Percentiles rank a stretch among this genome's conserved stretches.
Conservation (phyloP, 148 eudicot genomes). For the Fagopyrum tataricum region DNA sequence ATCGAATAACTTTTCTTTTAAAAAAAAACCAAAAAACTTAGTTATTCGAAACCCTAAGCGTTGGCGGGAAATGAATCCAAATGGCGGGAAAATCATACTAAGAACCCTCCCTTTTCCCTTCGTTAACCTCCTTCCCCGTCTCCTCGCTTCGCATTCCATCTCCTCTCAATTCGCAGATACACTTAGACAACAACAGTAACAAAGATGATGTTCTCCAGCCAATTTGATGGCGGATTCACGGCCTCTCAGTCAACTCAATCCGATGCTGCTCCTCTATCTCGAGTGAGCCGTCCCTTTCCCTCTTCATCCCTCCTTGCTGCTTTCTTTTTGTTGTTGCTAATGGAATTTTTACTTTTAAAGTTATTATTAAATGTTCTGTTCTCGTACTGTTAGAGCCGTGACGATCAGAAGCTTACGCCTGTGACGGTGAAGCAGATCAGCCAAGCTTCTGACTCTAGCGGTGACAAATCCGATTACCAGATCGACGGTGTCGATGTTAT, state of each 20-base stretch:
- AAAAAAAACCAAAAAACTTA: too few relatives aligned
- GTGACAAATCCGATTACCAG: slow-evolving; percentile 49
- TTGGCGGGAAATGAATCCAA: slow-evolving; percentile 30
- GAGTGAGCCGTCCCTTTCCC: slow-evolving; percentile 23
- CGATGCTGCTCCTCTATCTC: slow-evolving; percentile 40
- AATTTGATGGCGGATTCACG: slow-evolving; percentile 57
- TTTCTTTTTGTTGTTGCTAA: neutral
- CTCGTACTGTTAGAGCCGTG: slow-evolving; percentile 37
- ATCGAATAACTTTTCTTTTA: too few relatives aligned
- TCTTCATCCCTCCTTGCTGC: neutral
- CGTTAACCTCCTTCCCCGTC: neutral
- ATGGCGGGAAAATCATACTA: slow-evolving; percentile 35
- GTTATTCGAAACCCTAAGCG: slow-evolving; percentile 37
- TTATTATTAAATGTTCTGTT: neutral
- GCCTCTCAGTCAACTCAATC: slow-evolving; percentile 54
- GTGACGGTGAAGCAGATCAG: slow-evolving; percentile 80
- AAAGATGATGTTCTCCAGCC: slow-evolving; percentile 41
- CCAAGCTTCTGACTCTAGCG: slow-evolving; percentile 57
- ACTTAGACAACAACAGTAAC: slow-evolving; percentile 3
- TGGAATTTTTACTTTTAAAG: too few relatives aligned
- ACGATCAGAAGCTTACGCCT: slow-evolving; percentile 48
- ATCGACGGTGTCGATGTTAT: slow-evolving; percentile 64
- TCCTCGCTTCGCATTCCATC: neutral
- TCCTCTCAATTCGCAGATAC: slow-evolving; percentile 14
- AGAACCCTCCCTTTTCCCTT: neutral